Evolutionary conservation across 164 flowering plant species (phyloP).

Genomic region (Stephania japonica): DNA sequence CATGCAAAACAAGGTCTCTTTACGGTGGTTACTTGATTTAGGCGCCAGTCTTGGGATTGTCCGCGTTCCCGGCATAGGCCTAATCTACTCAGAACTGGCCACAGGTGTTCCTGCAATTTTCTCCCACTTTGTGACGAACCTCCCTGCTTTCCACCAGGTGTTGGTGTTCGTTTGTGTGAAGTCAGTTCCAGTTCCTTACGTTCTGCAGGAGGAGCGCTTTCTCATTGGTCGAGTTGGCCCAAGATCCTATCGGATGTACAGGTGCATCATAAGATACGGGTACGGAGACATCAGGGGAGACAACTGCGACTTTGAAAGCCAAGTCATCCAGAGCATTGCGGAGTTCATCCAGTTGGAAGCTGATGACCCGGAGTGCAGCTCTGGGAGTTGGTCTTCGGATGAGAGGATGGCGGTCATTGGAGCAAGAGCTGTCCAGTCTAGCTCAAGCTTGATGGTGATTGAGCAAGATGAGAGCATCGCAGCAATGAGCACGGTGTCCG

Average conservation of each 20-base stretch:
- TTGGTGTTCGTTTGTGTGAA: conserved; percentile 68
- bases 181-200: conserved; percentile 73
- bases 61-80: conserved; percentile 64
- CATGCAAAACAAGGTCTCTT: conserved; percentile 66
- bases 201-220: conserved; percentile 60
- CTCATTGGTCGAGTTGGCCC: conserved; percentile 76
- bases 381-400: conserved; percentile 23
- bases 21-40: conserved; percentile 52
- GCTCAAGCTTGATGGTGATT: no score
- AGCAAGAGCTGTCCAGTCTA: conserved; percentile 12
- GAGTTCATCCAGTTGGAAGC: conserved; percentile 54
- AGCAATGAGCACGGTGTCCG: conserved; percentile 16
- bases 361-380: conserved; percentile 9
- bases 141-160: conserved; percentile 81
- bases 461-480: no score
- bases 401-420: conserved; percentile 63
- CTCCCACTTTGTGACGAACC: conserved; percentile 75
- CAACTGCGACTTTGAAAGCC: conserved; percentile 59
- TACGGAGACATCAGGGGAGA: conserved; percentile 57
- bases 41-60: conserved; percentile 58
- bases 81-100: conserved; percentile 65
- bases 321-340: conserved; percentile 66
- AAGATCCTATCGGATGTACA: conserved; percentile 49
- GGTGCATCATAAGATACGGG: conserved; percentile 74
- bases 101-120: conserved; percentile 77